phyloP scores from a whole-genome alignment of 2,329 filamentous ascomycete species.

The Eurotiales sp. region DNA sequence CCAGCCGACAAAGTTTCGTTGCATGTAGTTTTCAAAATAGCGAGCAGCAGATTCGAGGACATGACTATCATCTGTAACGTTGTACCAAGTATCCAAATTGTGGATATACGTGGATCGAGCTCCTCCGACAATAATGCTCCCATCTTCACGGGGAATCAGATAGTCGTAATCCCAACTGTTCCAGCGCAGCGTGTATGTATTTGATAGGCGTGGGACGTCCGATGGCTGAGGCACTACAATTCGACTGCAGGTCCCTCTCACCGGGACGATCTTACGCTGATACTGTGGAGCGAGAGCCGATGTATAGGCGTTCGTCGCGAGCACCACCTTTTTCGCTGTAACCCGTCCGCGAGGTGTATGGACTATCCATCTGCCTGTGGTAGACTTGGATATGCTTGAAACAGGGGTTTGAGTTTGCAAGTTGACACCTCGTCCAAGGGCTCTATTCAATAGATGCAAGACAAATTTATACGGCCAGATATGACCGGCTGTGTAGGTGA shows the following conservation, averaged over 20 bases:
- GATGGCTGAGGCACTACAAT: conserved; percentile 26
- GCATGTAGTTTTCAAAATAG: conserved; percentile 38
- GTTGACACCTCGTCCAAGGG: conserved; percentile 46
- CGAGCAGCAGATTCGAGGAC: conserved; percentile 46
- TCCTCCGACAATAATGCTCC: conserved; percentile 61
- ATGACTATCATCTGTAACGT: conserved; percentile 43
- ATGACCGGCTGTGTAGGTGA: conserved; percentile 29
- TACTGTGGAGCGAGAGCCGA: conserved; percentile 68
- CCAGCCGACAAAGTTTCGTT: conserved; percentile 35
- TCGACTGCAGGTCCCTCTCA: conserved; percentile 54
- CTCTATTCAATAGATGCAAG: conserved; percentile 63
- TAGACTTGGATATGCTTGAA: conserved; percentile 21
- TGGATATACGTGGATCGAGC: conserved; percentile 46
- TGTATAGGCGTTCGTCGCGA: conserved; percentile 82
- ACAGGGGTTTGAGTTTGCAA: conserved; percentile 54
- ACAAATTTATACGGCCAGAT: conserved; percentile 75
- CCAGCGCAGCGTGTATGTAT: conserved; percentile 61
- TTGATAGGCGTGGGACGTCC: conserved; percentile 27
- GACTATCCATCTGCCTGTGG: conserved; percentile 53
- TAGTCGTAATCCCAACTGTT: conserved; percentile 60
- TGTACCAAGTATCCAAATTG: conserved; percentile 41
- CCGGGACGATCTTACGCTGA: conserved; percentile 68
- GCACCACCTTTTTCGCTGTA: conserved; percentile 59
- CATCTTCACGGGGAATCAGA: conserved; percentile 56
- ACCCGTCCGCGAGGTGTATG: conserved; percentile 66